Conservation (phyloP, 2,329 filamentous ascomycete species). For the Sporothrix variecibatus region DNA sequence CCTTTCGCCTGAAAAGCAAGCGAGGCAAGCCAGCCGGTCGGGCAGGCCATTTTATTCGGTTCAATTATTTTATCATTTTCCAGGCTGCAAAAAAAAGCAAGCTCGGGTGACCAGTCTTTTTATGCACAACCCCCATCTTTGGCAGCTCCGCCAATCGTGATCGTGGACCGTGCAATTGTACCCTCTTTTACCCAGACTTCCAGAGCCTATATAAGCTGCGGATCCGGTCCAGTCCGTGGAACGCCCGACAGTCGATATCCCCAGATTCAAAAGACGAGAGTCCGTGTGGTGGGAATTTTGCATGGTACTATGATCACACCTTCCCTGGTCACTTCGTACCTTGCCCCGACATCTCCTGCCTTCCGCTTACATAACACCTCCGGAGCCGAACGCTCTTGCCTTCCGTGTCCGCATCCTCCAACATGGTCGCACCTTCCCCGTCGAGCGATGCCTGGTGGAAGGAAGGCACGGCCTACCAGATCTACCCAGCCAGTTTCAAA, state of each 20-base stretch:
- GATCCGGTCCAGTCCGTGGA: background rate
- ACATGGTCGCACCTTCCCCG: conserved; percentile 15
- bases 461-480: conserved; percentile 32
- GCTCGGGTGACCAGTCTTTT: conserved; percentile 16
- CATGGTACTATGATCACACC: background rate
- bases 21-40: conserved; percentile 14
- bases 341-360: too few relatives aligned
- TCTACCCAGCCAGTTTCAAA: conserved; percentile 61
- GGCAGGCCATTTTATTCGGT: background rate
- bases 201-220: conserved; percentile 8
- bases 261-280: background rate
- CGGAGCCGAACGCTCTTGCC: background rate
- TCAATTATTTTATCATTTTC: background rate
- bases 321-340: background rate
- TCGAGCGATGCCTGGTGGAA: conserved; percentile 31
- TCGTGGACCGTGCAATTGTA: background rate
- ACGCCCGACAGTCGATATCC: background rate
- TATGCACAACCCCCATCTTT: conserved; percentile 14
- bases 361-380: background rate
- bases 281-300: background rate
- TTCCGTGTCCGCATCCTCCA: too few relatives aligned
- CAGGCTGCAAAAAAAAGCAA: conserved; percentile 15
- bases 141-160: background rate
- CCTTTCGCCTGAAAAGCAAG: background rate
- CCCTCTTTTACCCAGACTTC: conserved; percentile 7